These are phyloP conservation scores for Veloporphyrellus conicus DNA, from an alignment of 1,284 basidiomycete species.

Conservation along the genomic window DNA sequence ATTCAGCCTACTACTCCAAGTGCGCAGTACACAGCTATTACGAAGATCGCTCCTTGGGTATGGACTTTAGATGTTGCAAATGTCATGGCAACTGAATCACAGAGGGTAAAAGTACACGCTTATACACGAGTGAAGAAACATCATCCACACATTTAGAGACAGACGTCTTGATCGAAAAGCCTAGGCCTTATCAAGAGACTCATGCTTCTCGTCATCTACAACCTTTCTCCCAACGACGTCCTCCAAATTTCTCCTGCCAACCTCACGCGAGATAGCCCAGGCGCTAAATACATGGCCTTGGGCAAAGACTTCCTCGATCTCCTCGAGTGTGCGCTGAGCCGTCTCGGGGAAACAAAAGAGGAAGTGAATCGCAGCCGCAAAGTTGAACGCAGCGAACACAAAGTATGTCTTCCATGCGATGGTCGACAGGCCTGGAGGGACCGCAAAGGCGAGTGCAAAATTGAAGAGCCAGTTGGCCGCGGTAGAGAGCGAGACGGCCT, in stretches of 20 bases:
- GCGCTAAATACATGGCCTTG: slow-evolving; percentile 68
- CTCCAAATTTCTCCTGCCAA: slow-evolving; percentile 58
- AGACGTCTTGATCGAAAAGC: neutral
- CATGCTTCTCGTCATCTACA: slow-evolving; percentile 7
- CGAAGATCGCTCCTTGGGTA: too few relatives aligned
- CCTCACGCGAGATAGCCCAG: slow-evolving; percentile 59
- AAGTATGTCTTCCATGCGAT: slow-evolving; percentile 67
- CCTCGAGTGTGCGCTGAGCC: slow-evolving; percentile 65
- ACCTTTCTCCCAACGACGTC: slow-evolving; percentile 36
- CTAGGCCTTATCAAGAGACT: slow-evolving; percentile 13
- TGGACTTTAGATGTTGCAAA: too few relatives aligned
- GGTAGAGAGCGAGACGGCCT: slow-evolving; percentile 63
- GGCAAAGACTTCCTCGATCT: slow-evolving; percentile 70
- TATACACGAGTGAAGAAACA: neutral
- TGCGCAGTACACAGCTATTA: too few relatives aligned
- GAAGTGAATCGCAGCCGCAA: slow-evolving; percentile 63
- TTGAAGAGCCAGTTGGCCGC: slow-evolving; percentile 72
- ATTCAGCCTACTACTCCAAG: too few relatives aligned
- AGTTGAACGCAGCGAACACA: slow-evolving; percentile 75
- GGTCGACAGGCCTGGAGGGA: slow-evolving; percentile 49
- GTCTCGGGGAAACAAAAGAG: slow-evolving; percentile 76
- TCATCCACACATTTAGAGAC: too few relatives aligned
- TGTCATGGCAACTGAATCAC: too few relatives aligned
- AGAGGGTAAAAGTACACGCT: too few relatives aligned
- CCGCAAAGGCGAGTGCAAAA: slow-evolving; percentile 65